A percentile compares a stretch with the other conserved stretches of the same genome.
Conservation (phyloP, 257 asterid species). For the Solanum sitiens region DNA sequence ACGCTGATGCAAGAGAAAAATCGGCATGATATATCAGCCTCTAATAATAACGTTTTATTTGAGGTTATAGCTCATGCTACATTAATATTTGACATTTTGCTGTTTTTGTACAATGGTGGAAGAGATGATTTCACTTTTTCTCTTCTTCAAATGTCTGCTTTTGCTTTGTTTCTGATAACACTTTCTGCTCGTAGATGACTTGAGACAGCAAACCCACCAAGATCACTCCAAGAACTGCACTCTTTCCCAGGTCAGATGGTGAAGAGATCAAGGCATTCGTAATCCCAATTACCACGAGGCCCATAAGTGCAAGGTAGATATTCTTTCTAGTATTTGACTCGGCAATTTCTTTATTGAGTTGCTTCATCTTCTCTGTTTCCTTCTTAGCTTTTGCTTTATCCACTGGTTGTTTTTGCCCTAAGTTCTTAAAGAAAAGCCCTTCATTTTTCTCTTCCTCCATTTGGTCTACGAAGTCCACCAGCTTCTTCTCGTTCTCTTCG, state of each 20-base stretch:
- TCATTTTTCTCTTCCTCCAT: constrained; percentile 61
- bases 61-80: constrained; percentile 71
- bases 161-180: constrained; percentile 31
- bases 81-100: constrained; percentile 11
- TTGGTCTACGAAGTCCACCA: constrained; percentile 52
- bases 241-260: constrained; percentile 53
- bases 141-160: constrained; percentile 29
- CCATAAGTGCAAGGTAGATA: constrained; percentile 58
- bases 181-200: constrained; percentile 57
- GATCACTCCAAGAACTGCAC: constrained; percentile 55
- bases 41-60: constrained; percentile 37
- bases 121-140: constrained; percentile 16
- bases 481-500: constrained; percentile 48
- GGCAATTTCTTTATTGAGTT: constrained; percentile 43
- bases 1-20: constrained; percentile 39
- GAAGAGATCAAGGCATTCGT: constrained; percentile 44
- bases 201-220: constrained; percentile 74
- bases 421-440: constrained; percentile 74
- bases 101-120: background rate
- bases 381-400: constrained; percentile 51
- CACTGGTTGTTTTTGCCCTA: constrained; percentile 34
- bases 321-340: constrained; percentile 58
- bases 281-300: constrained; percentile 52
- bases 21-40: constrained; percentile 46
- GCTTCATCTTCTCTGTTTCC: constrained; percentile 50